Percentiles rank a stretch among this genome's conserved stretches.
Evolutionary conservation across 2,329 filamentous ascomycete genomes (phyloP).

Genomic region (Fusarium luffae): DNA sequence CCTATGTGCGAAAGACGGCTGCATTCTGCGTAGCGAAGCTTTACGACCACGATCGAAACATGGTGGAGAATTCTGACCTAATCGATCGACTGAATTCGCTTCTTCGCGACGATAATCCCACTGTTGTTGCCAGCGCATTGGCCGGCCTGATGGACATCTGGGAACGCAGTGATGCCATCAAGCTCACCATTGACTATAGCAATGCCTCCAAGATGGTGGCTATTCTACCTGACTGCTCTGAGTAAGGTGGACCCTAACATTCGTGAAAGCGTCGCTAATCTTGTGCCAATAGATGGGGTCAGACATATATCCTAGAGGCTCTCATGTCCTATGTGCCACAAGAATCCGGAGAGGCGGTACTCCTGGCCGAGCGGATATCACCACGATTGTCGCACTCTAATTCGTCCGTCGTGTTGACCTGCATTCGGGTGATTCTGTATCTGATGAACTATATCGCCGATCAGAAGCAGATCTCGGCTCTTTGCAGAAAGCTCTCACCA

Average conservation of each 20-base stretch:
- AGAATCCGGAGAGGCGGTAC: constrained; percentile 85
- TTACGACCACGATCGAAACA: constrained; percentile 92
- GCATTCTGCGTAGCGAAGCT: constrained; percentile 97
- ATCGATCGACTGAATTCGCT: constrained; percentile 92
- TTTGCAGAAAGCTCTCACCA: constrained; percentile 94
- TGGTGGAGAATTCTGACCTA: constrained; percentile 90
- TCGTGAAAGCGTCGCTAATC: constrained; percentile 19
- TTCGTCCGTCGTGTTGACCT: constrained; percentile 94
- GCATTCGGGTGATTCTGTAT: constrained; percentile 95
- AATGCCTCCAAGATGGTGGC: constrained; percentile 99
- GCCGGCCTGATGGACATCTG: constrained; percentile 96
- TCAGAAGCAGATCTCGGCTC: constrained; percentile 83
- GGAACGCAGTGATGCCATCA: constrained; percentile 97
- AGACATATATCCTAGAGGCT: constrained; percentile 97
- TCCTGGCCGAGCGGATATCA: constrained; percentile 92
- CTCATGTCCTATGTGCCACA: constrained; percentile 98
- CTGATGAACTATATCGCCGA: constrained; percentile 99
- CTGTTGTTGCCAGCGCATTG: constrained; percentile 93
- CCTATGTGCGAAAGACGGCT: constrained; percentile 97
- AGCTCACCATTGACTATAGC: constrained; percentile 95
- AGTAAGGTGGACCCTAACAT: constrained; percentile 69
- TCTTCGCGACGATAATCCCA: constrained; percentile 95
- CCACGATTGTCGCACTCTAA: constrained; percentile 98
- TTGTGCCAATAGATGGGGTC: constrained; percentile 79
- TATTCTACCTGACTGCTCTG: constrained; percentile 94